These are phyloP conservation scores for Suaeda aralocaspica DNA, from an alignment of 148 eudicot genomes.

Conservation along the genomic window DNA sequence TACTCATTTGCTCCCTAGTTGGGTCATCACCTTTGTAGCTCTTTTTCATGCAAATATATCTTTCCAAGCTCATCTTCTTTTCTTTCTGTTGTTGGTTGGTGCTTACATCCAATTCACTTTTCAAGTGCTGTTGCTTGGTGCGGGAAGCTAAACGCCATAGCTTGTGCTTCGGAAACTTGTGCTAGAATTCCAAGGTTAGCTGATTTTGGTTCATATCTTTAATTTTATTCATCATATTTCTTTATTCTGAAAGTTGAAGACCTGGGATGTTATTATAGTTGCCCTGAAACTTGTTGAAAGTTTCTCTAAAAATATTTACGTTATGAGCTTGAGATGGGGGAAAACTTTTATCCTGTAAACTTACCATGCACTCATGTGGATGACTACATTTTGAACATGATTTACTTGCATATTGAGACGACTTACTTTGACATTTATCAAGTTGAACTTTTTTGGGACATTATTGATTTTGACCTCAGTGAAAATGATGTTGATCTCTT, in stretches of 20 bases:
- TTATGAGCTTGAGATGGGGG: not conserved
- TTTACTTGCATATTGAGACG: not conserved
- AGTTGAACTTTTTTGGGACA: not conserved
- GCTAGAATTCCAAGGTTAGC: conserved; percentile 97
- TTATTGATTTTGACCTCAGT: not conserved
- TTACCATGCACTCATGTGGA: not conserved
- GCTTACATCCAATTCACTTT: conserved; percentile 15
- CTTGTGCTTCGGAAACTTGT: conserved; percentile 98
- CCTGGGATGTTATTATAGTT: not conserved
- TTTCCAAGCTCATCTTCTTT: not conserved
- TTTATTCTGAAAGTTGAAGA: not conserved
- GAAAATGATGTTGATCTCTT: conserved; percentile 19
- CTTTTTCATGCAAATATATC: not conserved
- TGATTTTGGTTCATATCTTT: not conserved
- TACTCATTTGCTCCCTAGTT: not conserved
- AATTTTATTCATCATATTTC: not conserved
- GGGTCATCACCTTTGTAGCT: not conserved
- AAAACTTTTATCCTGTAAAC: not conserved
- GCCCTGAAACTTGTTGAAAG: too few relatives aligned
- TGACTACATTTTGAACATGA: not conserved
- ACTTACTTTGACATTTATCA: not conserved
- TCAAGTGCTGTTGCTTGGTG: conserved; percentile 98
- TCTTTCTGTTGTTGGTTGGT: not conserved
- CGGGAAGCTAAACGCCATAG: conserved; percentile 93
- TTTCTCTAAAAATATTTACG: not conserved